Base-by-base conservation (phyloP, 257 asterid genomes). In the Nicotiana benthamiana region DNA sequence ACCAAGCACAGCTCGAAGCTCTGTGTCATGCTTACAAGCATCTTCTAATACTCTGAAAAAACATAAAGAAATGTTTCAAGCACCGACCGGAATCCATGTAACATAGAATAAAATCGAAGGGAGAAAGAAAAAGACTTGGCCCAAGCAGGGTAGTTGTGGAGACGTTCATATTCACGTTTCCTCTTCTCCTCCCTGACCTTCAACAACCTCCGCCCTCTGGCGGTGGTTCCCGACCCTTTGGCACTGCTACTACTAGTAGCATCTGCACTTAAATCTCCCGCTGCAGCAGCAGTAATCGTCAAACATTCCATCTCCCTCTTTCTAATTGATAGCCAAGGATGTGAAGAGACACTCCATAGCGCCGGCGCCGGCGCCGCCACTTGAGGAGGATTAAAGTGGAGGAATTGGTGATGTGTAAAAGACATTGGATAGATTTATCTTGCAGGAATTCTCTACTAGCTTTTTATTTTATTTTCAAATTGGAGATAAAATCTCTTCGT, bases 101-200 rank as follows among this genome's bases (percentile, higher is more conserved):
- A 72, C 24, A 67, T 28, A 52, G 2, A 61, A 74, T 86, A 43
- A 83, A 79, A 53, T 9, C 82, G n/a, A 70, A 68, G 48, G 22
- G 54, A 22, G 80, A 18, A 52, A 28, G 28, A 81, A 54, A 60
- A 36, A 62, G 79, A 95, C 99, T 93, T 95, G 79, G 99, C 99
- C 99, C 99, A 95, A 83, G 97, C 83, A 79, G 99, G 99, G 84
- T 93, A 95, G 63, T 88, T 90, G 70, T 91, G 92, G 75, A 89
- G 88, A 57, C 83, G 89, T 28, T 92, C 97, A 76, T 91, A 87
- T 46, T 95, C 93, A 0, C 97, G 90, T 64, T 88, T 95, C 87
- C 99, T 81, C 90, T 95, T 95, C 83, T 95, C 98, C 90, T 95
- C 99, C 46, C 97, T 87, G 72, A 95, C 94, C 89, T 89, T 95